A percentile compares a stretch with the other conserved stretches of the same genome.
phyloP scores from a whole-genome alignment of 208 protist species.

The Trypanosoma mega region DNA sequence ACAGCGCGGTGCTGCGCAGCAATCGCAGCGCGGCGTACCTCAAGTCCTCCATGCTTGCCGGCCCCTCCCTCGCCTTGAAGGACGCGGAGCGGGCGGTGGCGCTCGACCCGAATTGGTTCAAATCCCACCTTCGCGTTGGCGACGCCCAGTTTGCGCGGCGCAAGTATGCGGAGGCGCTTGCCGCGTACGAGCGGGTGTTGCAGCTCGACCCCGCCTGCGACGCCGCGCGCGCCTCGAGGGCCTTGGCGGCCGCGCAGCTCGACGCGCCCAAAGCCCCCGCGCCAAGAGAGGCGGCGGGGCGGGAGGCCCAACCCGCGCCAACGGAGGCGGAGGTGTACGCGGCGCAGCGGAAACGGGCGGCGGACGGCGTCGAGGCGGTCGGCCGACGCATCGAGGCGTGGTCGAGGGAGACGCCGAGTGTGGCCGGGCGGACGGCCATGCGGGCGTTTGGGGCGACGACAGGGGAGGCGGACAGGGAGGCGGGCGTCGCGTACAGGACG shows the following conservation, averaged over 20 bases:
- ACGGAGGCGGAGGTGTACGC: neutral
- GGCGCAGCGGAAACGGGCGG: too few species aligned
- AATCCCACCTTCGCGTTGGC: conserved; percentile 77
- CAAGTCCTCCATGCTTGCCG: conserved; percentile 62
- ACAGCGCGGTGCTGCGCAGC: conserved; percentile 76
- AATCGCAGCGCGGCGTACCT: conserved; percentile 89
- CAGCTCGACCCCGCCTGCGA: conserved; percentile 48
- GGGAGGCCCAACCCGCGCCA: neutral
- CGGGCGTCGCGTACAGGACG: conserved; percentile 46
- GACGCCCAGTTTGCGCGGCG: conserved; percentile 89
- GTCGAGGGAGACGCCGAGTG: conserved; percentile 40
- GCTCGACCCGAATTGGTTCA: conserved; percentile 77
- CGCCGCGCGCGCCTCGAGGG: conserved; percentile 33
- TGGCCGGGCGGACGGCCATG: conserved; percentile 47
- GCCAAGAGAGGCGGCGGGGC: too few species aligned
- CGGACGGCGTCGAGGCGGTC: conserved; percentile 12
- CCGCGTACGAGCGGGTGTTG: conserved; percentile 62
- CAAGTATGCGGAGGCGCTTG: conserved; percentile 83
- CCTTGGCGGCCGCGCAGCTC: conserved; percentile 30
- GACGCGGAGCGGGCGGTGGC: conserved; percentile 81
- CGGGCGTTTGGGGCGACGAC: conserved; percentile 35
- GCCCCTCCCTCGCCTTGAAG: conserved; percentile 76
- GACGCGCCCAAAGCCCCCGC: neutral
- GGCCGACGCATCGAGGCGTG: conserved; percentile 30
- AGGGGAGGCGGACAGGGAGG: conserved; percentile 42